phyloP scores from a whole-genome alignment of 805 yeast species.

The Kodamaea jinghongensis region DNA sequence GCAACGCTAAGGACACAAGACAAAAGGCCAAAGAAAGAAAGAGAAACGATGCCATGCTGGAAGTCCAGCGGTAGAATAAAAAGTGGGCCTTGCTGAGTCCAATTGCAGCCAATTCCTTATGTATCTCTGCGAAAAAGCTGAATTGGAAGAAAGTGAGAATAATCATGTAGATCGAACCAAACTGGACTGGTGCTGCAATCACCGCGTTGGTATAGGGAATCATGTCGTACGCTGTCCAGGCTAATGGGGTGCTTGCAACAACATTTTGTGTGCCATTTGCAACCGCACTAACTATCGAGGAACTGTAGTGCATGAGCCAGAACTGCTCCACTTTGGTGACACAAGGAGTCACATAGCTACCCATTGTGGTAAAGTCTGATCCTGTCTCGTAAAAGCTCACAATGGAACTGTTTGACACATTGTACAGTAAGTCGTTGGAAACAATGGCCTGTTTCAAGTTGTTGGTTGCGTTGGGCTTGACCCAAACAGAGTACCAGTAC shows the following conservation, averaged over 20 bases:
- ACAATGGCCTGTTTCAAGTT: conserved; percentile 40
- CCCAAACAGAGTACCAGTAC: conserved; percentile 31
- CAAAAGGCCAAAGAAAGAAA: conserved; percentile 57
- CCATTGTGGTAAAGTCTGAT: conserved; percentile 54
- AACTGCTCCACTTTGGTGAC: conserved; percentile 33
- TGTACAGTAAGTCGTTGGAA: conserved; percentile 27
- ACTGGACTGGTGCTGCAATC: conserved; percentile 65
- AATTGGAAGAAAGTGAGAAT: conserved; percentile 72
- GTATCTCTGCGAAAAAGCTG: conserved; percentile 55
- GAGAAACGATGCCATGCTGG: conserved; percentile 53
- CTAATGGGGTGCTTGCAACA: conserved; percentile 30
- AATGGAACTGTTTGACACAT: conserved; percentile 30
- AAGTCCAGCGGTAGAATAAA: conserved; percentile 49
- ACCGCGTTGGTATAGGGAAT: conserved; percentile 51
- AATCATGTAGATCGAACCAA: conserved; percentile 70
- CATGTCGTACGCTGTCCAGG: conserved; percentile 40
- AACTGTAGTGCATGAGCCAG: conserved; percentile 25
- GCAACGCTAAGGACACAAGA: conserved; percentile 65
- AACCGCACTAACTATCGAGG: conserved; percentile 7
- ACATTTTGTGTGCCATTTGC: conserved; percentile 10
- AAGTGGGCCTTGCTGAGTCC: conserved; percentile 44
- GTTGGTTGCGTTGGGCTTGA: conserved; percentile 25
- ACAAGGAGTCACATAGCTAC: conserved; percentile 39
- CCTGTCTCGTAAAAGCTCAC: conserved; percentile 58
- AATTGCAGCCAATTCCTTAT: conserved; percentile 45